Evolutionary conservation across 441 rosid genomes (phyloP).

Genomic region (Capsella rubella): DNA sequence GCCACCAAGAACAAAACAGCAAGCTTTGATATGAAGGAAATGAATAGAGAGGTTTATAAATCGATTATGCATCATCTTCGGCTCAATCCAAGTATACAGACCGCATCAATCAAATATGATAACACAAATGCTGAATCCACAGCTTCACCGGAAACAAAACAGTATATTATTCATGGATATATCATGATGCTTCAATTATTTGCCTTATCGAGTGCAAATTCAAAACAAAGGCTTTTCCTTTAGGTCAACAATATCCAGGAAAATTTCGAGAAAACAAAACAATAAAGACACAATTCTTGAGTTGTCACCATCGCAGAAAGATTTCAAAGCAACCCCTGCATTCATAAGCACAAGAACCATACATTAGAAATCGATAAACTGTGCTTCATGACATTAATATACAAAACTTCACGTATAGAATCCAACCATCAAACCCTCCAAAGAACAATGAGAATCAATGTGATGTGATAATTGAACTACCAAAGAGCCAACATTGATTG

Average conservation of each 20-base stretch:
- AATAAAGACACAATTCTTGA: constrained; percentile 35
- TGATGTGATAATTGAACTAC: neutral
- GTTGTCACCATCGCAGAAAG: constrained; percentile 40
- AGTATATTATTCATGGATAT: constrained; percentile 40
- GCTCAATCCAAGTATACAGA: neutral
- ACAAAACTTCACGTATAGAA: neutral
- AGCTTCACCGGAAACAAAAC: neutral
- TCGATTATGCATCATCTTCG: neutral
- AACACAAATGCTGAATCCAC: constrained; percentile 19
- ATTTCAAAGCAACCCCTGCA: constrained; percentile 35
- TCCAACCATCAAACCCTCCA: constrained; percentile 2
- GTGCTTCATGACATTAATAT: no score
- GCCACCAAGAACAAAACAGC: no score
- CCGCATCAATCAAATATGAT: neutral
- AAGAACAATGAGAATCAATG: neutral
- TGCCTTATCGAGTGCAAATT: constrained; percentile 31
- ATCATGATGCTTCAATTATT: constrained; percentile 37
- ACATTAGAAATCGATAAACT: constrained; percentile 3
- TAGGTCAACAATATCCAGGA: constrained; percentile 36
- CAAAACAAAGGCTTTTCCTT: constrained; percentile 31
- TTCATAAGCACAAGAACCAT: constrained; percentile 22
- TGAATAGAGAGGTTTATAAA: neutral
- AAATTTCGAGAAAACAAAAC: constrained; percentile 20
- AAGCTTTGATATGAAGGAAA: neutral
- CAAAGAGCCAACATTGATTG: neutral